Conservation (phyloP, 441 rosid species). For the Jatropha multifida region DNA sequence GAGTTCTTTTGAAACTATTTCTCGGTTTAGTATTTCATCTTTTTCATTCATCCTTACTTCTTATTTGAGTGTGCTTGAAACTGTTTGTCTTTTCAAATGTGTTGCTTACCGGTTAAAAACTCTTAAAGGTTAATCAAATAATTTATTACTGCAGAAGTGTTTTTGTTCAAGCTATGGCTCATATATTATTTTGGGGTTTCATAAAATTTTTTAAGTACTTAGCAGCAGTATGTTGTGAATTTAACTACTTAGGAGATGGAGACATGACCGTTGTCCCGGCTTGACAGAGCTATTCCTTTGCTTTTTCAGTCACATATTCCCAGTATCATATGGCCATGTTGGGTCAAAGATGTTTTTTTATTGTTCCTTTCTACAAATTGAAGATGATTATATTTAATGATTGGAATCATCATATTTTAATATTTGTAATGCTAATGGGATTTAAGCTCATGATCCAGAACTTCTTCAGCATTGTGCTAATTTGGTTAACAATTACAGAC, state of each 20-base stretch:
- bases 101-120: background rate
- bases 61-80: background rate
- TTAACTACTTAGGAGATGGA: conserved; percentile 3
- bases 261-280: background rate
- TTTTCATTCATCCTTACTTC: background rate
- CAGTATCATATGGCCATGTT: background rate
- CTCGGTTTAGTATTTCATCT: background rate
- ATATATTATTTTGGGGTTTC: background rate
- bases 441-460: conserved; percentile 14
- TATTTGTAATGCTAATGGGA: conserved; percentile 6
- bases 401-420: background rate
- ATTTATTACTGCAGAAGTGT: background rate
- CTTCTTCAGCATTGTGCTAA: conserved; percentile 35
- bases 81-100: background rate
- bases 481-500: conserved; percentile 65
- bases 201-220: background rate
- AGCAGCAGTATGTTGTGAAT: background rate
- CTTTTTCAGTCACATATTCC: background rate
- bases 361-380: background rate
- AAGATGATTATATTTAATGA: background rate
- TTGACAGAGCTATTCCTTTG: background rate
- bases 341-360: background rate
- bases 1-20: background rate
- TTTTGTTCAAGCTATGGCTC: background rate
- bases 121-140: background rate